Evolutionary conservation across 371 early-diverging fungal genomes (phyloP), one percentile per base, ranked within the genome.

Genomic region (Mucor ambiguus): DNA sequence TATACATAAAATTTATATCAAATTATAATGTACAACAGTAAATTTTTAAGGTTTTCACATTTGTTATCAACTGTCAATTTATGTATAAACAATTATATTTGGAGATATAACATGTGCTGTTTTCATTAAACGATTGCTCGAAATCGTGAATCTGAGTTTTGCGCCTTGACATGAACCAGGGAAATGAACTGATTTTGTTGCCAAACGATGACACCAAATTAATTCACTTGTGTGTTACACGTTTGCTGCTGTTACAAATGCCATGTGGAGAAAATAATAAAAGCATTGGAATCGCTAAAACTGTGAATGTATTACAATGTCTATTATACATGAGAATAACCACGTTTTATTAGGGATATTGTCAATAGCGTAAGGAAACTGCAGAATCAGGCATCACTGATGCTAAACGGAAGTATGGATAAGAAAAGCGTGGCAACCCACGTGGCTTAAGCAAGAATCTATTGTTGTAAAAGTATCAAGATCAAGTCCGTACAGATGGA

Each of bases 101-200:
- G 49, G 49, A 24, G 49, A 24, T 49, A 4, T 10, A 49, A 49
- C 49, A 49, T 49, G 49, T 49, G 49, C 24, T 26, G 24, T 14
- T 11, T 49, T 11, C 24, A 49, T 49, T 49, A 49, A 49, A 49
- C 5, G 41, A 41, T 18, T 41, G 41, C 41, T 14, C 18, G 18
- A 41, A 5, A 41, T 18, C 41, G 41, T 41, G 41, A 41, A 41
- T 41, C 49, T 49, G 49, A 49, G 49, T 49, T 49, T 49, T 41
- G 18, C 18, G 41, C 41, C 41, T 26, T 26, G 26, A 49, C 49
- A 49, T 28, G 26, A 49, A 49, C 49, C 49, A 49, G 26, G 49
- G 49, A 49, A 49, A 49, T 49, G 49, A 49, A 49, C 22, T 49
- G 49, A 26, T 49, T 49, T 28, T 49, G 46, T 22, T 41, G 41